Base-by-base conservation (phyloP, 495 filamentous ascomycete genomes). In the Podospora australis region DNA sequence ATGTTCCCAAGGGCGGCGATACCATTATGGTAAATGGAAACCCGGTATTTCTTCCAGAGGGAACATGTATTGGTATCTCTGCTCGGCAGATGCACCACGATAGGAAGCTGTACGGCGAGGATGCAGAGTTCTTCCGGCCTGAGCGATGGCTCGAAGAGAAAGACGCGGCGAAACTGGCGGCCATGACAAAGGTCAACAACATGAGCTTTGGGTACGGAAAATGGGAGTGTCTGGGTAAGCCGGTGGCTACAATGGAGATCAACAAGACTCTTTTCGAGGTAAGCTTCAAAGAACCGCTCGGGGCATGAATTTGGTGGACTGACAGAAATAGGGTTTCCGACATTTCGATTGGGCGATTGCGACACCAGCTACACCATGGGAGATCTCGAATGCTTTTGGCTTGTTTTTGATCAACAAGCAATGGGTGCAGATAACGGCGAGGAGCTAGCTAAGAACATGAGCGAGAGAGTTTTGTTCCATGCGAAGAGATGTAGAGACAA, bases 181-280 rank as follows among this genome's bases (percentile, higher is more conserved):
- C n/a, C 9, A 59, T 59, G 56, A 38, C 19, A 3, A 45, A 26
- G 36, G 39, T 39, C 13, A 44, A 52, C 6, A 65, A 68, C 2
- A 46, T 71, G 5, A 39, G 59, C 0, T 72, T 69, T 55, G 60
- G 62, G 1, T 55, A 58, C 53, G 70, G 70, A 4, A 59, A 60
- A 48, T 70, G 54, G 24, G 51, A 52, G 20, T 73, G 68, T 44
- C 41, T 71, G 43, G 70, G 70, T 9, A 65, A 68, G 58, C 42
- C 34, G 1, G 57, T 71, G 32, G 66, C 66, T 2, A 45, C 49
- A 16, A 46, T 68, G 54, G 64, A 78, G 57, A 49, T 78, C 30
- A 69, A 71, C 40, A 81, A 80, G 63, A 50, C 60, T 0, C 46
- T 79, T 46, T 68, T 79, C 39, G 75, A 80, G 70, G 72, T 77